Percentiles rank a stretch among this genome's conserved stretches.
Conservation (phyloP, 768 basidiomycete genomes). For the Naganishia friedmannii region DNA sequence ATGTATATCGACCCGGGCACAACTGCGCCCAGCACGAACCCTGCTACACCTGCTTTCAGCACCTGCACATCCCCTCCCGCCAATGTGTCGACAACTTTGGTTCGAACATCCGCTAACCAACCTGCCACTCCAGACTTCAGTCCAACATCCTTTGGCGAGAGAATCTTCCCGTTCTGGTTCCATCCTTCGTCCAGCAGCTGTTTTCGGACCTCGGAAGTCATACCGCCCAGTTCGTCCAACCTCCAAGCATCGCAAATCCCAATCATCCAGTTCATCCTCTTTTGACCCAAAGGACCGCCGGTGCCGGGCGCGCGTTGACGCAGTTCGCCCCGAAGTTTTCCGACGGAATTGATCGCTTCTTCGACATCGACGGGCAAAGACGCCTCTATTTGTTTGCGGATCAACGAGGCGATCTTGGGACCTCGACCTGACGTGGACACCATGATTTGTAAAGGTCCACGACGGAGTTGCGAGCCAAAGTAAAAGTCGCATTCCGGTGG, state of each 20-base stretch:
- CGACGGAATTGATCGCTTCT: slow-evolving; percentile 74
- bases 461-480: slow-evolving; percentile 88
- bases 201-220: slow-evolving; percentile 67
- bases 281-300: slow-evolving; percentile 70
- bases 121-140: slow-evolving; percentile 14
- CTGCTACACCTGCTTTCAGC: slow-evolving; percentile 5
- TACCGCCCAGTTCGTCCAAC: slow-evolving; percentile 70
- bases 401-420: slow-evolving; percentile 81
- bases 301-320: slow-evolving; percentile 78
- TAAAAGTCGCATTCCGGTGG: slow-evolving; percentile 96
- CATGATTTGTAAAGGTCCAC: slow-evolving; percentile 90
- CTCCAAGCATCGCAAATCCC: slow-evolving; percentile 79
- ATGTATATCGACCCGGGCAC: slow-evolving; percentile 11
- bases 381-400: slow-evolving; percentile 66
- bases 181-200: slow-evolving; percentile 78
- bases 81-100: slow-evolving; percentile 4
- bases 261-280: slow-evolving; percentile 89
- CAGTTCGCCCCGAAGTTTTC: slow-evolving; percentile 67
- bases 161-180: slow-evolving; percentile 60
- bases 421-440: slow-evolving; percentile 92
- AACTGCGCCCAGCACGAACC: slow-evolving; percentile 16
- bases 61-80: slow-evolving; percentile 7
- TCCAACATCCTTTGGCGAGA: slow-evolving; percentile 40
- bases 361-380: slow-evolving; percentile 71
- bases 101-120: slow-evolving; percentile 2